Evolutionary conservation across 2,329 filamentous ascomycete genomes (phyloP), one percentile per base, ranked within the genome.

Genomic region (Drechslerella coelobrocha): DNA sequence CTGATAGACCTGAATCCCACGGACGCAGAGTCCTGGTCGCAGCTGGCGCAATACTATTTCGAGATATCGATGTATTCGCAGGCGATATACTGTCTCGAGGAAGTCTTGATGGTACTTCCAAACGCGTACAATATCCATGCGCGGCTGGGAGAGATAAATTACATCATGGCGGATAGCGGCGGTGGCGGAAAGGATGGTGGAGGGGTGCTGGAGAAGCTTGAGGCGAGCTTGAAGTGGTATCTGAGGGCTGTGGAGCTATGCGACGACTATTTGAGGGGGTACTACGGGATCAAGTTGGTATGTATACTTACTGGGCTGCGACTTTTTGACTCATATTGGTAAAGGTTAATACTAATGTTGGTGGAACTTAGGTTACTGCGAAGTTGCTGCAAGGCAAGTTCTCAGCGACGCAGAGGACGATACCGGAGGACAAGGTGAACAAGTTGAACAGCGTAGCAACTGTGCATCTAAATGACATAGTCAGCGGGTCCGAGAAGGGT

Each of bases 161-260:
- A 91, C 77, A 87, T 95, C 80, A 86, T 87, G 31, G 83, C 84
- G 1, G 72, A 73, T 17, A 52, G 9, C 7, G 45, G 43, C 29
- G 59, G 57, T 31, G 29, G 31, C 23, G 48, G 61, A 12, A 55
- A 61, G 45, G 48, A 41, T 4, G 29, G 61, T 31, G 29, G 29
- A 12, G 29, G 29, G 19, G 41, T 63, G 43, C 12, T 71, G 29
- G 73, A 75, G 29, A 61, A 50, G 6, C 81, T 94, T 60, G 82
- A 84, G 45, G 89, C 92, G 77, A 88, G 91, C 3, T 79, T 96
- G 59, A 90, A 91, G 77, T 86, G 92, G 73, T 97, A 96, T 79
- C 90, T 89, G 78, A 86, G 94, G 75, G 94, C 92, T 76, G 86
- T 97, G 73, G 94, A 99, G 80, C 84, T 99, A 56, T 97, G 94